Evolutionary conservation across 495 filamentous ascomycete genomes (phyloP), one percentile per base, ranked within the genome.

Genomic region (Penicillium psychrofluorescens): DNA sequence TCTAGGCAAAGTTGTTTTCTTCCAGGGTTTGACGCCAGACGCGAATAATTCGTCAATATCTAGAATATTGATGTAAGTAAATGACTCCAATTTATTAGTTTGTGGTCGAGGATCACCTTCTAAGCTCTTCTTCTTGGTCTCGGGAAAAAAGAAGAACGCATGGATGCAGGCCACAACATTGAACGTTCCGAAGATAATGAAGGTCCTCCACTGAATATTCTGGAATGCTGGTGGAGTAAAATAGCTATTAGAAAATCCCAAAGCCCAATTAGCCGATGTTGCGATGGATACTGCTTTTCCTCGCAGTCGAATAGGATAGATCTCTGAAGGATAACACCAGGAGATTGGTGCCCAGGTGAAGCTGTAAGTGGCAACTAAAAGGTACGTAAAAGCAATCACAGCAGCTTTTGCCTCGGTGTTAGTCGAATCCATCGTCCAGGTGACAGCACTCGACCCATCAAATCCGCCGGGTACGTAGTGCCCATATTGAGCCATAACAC

Each of bases 171-270:
- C 81, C 40, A 61, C 58, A 43, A 74, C 68, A 56, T 73, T 79
- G 56, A 86, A 86, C 8, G 77, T 72, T 39, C 77, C 83, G 52
- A 86, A 86, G 12, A 86, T 54, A 40, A 83, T 70, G 50, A 86
- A 83, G 0, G 72, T 72, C 62, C 71, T 71, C 80, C 80, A 85
- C 41, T 65, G 64, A 40, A 85, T 84, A 44, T 68, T 80, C 36
- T 57, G 72, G 46, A 86, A 85, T 4, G 79, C 72, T 0, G 78
- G 72, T 1, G 82, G 83, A 6, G 81, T 74, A 49, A 86, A 85
- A 59, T 80, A 82, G 13, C 78, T 75, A 27, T 85, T 74, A 6
- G 81, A 81, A 59, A 81, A 83, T 65, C 85, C 84, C 64, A 80
- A 83, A 4, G 71, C 64, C 83, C 83, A 86, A 62, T 84, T 85